phyloP scores from a whole-genome alignment of 1,139 yeast species.

The Saccharomyces hybrid region DNA sequence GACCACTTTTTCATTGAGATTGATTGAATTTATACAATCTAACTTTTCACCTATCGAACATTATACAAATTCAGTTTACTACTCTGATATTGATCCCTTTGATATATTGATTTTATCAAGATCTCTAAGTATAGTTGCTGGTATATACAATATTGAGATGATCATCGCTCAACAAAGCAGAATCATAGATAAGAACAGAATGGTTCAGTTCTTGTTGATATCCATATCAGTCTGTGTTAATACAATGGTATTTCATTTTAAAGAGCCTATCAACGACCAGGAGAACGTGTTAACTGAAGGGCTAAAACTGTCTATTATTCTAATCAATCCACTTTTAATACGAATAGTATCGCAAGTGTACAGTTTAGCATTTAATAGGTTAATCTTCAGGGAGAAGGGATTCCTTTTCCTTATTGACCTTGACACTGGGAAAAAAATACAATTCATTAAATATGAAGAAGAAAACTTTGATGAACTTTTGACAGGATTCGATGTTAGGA shows the following conservation, averaged over 20 bases:
- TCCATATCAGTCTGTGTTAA: slow-evolving; percentile 15
- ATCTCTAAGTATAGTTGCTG: slow-evolving; percentile 14
- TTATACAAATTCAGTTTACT: slow-evolving; percentile 9
- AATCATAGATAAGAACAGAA: slow-evolving; percentile 9
- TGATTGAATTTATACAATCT: slow-evolving; percentile 9
- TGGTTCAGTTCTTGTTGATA: slow-evolving; percentile 11
- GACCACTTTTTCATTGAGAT: slow-evolving; percentile 4
- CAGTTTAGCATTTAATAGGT: slow-evolving; percentile 15
- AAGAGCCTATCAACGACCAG: slow-evolving; percentile 5
- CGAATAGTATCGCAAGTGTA: slow-evolving; percentile 19
- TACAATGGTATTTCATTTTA: slow-evolving; percentile 8
- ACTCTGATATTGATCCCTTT: slow-evolving; percentile 13
- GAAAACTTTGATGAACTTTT: slow-evolving; percentile 9
- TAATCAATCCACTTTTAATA: slow-evolving; percentile 15
- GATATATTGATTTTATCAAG: slow-evolving; percentile 15
- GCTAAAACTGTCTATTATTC: slow-evolving; percentile 13
- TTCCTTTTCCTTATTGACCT: slow-evolving; percentile 8
- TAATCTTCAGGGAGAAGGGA: slow-evolving; percentile 16
- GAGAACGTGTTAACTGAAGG: neutral
- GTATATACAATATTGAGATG: slow-evolving; percentile 14
- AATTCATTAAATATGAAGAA: slow-evolving; percentile 2
- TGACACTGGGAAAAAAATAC: neutral
- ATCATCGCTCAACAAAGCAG: slow-evolving; percentile 7
- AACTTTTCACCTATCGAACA: slow-evolving; percentile 10
- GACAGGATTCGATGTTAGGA: slow-evolving; percentile 8